phyloP scores from a whole-genome alignment of 2,329 filamentous ascomycete genomes.

The Nannizziopsis arthrosporioides region DNA sequence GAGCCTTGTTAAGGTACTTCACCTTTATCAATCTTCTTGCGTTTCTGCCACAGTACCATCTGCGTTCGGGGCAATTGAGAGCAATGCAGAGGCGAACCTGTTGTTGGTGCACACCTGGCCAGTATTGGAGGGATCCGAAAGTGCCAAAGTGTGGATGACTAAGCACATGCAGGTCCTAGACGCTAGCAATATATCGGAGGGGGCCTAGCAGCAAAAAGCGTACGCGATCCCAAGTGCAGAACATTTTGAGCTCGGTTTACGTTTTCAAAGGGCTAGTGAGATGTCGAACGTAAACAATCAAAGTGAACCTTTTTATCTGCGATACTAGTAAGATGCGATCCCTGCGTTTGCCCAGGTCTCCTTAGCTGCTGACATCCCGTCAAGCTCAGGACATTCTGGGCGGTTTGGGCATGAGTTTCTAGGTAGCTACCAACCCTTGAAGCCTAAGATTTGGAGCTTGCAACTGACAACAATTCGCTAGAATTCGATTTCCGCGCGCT shows the following conservation, averaged over 20 bases:
- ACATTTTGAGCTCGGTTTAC: neutral
- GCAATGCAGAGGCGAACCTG: neutral
- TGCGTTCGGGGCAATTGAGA: constrained; percentile 23
- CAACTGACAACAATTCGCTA: constrained; percentile 29
- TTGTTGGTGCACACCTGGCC: constrained; percentile 10
- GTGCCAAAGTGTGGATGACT: constrained; percentile 34
- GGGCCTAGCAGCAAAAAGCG: too few relatives aligned
- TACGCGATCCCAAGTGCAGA: too few relatives aligned
- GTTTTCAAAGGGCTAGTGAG: constrained; percentile 6
- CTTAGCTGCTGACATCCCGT: constrained; percentile 32
- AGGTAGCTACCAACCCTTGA: constrained; percentile 44
- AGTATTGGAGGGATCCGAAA: constrained; percentile 1
- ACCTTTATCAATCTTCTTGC: constrained; percentile 28
- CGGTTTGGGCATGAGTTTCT: constrained; percentile 97
- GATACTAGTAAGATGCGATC: constrained; percentile 70
- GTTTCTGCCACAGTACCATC: constrained; percentile 29
- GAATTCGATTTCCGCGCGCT: constrained; percentile 94
- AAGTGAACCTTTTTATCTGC: constrained; percentile 82
- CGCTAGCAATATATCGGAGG: neutral
- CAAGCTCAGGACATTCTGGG: constrained; percentile 89
- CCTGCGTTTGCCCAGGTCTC: constrained; percentile 24
- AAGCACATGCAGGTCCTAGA: constrained; percentile 21
- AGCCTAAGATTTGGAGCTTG: neutral
- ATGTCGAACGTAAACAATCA: constrained; percentile 26
- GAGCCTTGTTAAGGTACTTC: constrained; percentile 19